These are phyloP conservation scores for Ustilago crameri DNA, from an alignment of 1,284 basidiomycete species.

Conservation along the genomic window DNA sequence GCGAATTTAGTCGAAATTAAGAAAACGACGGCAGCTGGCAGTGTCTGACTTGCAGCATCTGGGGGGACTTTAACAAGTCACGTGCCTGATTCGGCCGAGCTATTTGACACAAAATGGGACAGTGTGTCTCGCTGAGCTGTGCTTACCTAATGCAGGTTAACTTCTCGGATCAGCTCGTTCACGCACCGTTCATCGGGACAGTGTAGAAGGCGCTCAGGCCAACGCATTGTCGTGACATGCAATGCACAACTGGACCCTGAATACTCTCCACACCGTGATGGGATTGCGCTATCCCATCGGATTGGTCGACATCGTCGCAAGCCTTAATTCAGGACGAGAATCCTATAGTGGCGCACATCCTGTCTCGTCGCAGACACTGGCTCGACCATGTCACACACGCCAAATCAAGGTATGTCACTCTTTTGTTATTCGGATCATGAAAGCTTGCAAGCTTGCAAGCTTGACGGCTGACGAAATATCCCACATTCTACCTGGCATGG, in stretches of 20 bases:
- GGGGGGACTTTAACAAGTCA: too few relatives aligned
- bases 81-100: constrained; percentile 3
- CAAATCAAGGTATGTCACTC: constrained; percentile 25
- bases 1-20: too few relatives aligned
- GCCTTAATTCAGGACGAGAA: neutral
- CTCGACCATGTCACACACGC: constrained; percentile 6
- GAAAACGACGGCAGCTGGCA: too few relatives aligned
- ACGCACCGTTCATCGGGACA: neutral
- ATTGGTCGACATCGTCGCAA: too few relatives aligned
- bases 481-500: neutral
- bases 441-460: neutral
- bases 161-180: neutral
- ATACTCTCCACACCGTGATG: constrained; percentile 3
- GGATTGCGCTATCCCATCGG: neutral
- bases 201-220: constrained; percentile 33
- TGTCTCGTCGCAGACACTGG: neutral
- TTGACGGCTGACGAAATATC: neutral
- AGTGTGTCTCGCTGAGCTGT: constrained; percentile 1
- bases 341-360: constrained; percentile 3
- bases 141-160: constrained; percentile 19
- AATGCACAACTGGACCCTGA: constrained; percentile 32
- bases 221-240: constrained; percentile 8
- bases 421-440: too few relatives aligned
- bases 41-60: too few relatives aligned
- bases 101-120: neutral